phyloP scores from a whole-genome alignment of 768 basidiomycete species.

The Trametes meyenii region DNA sequence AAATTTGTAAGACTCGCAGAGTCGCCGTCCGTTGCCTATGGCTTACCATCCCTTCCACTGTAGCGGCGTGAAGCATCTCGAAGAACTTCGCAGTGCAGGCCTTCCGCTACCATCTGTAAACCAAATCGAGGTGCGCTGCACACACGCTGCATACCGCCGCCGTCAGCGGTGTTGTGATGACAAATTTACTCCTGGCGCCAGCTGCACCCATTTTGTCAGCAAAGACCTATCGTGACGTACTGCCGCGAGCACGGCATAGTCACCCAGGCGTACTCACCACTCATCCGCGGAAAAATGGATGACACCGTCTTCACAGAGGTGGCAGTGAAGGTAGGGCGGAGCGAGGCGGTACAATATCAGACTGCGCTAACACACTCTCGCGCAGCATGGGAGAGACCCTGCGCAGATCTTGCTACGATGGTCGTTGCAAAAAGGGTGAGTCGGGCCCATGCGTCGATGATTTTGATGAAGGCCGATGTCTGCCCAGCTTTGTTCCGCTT shows the following conservation, averaged over 20 bases:
- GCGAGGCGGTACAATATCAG: neutral
- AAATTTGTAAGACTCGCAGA: slow-evolving; percentile 45
- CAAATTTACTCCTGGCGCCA: slow-evolving; percentile 31
- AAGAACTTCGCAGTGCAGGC: slow-evolving; percentile 69
- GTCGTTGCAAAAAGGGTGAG: slow-evolving; percentile 84
- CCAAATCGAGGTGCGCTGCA: slow-evolving; percentile 69
- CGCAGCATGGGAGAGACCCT: slow-evolving; percentile 51
- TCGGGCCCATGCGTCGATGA: neutral
- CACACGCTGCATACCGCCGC: neutral
- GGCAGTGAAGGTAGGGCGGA: slow-evolving; percentile 46
- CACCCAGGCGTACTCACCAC: slow-evolving; percentile 59
- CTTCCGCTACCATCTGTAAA: slow-evolving; percentile 72
- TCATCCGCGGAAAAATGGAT: slow-evolving; percentile 53
- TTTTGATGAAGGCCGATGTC: neutral
- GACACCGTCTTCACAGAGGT: slow-evolving; percentile 55
- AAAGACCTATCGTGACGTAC: slow-evolving; percentile 76
- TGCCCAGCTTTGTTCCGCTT: slow-evolving; percentile 45
- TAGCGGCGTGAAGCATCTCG: slow-evolving; percentile 72
- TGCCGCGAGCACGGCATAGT: slow-evolving; percentile 43
- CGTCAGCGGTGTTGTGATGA: neutral
- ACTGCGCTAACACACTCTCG: neutral
- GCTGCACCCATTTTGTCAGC: slow-evolving; percentile 86
- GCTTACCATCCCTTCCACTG: neutral
- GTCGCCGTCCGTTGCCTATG: neutral
- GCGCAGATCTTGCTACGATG: slow-evolving; percentile 88